Evolutionary conservation across 768 basidiomycete species (phyloP), one percentile per base, ranked within the genome.

Genomic region (Hydnomerulius pinastri): DNA sequence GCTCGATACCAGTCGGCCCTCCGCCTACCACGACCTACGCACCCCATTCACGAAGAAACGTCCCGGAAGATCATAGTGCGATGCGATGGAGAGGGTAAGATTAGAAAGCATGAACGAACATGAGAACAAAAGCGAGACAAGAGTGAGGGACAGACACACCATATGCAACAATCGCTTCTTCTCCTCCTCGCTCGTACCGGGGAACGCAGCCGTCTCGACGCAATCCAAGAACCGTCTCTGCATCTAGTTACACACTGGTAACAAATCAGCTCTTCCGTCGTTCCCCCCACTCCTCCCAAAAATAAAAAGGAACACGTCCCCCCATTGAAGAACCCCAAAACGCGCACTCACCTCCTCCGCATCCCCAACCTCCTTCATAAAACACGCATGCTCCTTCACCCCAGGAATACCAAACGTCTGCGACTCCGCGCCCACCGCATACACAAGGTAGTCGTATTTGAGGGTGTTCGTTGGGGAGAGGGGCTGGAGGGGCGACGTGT

Each of bases 351-450:
- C 90, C 73, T 83, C 84, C 73, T 97, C 94, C 21, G 95, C 97
- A 68, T 98, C 97, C 46, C 79, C 74, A n/a, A 97, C 72, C 68
- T 99, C 97, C 76, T 98, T 99, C 86, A 98, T 91, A 79, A 97
- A 98, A 71, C 92, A 96, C 1, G 92, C 90, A 68, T 98, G 73
- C 64, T 98, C 90, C 62, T 86, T 82, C 28, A 98, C 95, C 58
- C 96, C 97, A 28, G 92, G 91, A 61, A 98, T 98, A 50, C 92
- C 90, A 66, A 96, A 96, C 0, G 93, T 95, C 70, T 96, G 93
- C 0, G 85, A 86, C 67, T 98, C 95, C 0, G 95, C 93, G 20
- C 97, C 97, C 53, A 98, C 92, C 7, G 90, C 95, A 68, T 90
- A 96, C 21, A 99, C 87, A 46, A 98, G 86, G 71, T 98, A 98